phyloP scores from a whole-genome alignment of 2,329 filamentous ascomycete species.

The Trichoderma citrinoviride region DNA sequence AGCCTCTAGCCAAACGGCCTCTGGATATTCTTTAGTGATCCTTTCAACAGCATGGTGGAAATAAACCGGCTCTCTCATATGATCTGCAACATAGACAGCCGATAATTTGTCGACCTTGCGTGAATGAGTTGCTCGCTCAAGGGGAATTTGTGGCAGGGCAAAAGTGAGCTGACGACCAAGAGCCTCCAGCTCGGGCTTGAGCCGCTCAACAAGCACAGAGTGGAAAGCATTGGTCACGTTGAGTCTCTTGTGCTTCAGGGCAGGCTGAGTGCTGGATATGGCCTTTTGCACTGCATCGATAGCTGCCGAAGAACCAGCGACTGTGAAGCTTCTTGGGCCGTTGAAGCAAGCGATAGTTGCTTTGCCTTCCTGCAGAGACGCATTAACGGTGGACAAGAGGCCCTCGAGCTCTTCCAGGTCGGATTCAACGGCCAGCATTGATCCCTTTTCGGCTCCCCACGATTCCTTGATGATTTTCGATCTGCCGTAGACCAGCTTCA shows the following conservation, averaged over 20 bases:
- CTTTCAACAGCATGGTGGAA: neutral
- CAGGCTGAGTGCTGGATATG: slow-evolving; percentile 17
- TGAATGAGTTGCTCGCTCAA: neutral
- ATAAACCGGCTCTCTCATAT: neutral
- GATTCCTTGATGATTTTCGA: neutral
- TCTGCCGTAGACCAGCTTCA: neutral
- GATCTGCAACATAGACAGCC: neutral
- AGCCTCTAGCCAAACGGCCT: slow-evolving; percentile 37
- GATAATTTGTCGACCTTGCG: neutral
- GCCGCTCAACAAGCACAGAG: slow-evolving; percentile 39
- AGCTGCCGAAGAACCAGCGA: slow-evolving; percentile 37
- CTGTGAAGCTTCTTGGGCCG: slow-evolving; percentile 40
- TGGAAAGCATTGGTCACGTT: slow-evolving; percentile 50
- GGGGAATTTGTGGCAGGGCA: neutral
- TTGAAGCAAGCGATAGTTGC: slow-evolving; percentile 48
- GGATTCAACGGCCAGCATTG: neutral
- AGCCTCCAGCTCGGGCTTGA: slow-evolving; percentile 31
- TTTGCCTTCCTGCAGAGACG: slow-evolving; percentile 24
- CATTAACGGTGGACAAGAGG: slow-evolving; percentile 21
- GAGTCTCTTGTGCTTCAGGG: slow-evolving; percentile 38
- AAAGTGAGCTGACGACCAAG: slow-evolving; percentile 26
- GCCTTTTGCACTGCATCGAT: slow-evolving; percentile 32
- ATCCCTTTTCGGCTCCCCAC: neutral
- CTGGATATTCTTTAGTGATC: neutral
- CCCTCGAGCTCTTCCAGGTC: neutral